Conservation (phyloP, 805 yeast species). For the Teunomyces pallodes region DNA sequence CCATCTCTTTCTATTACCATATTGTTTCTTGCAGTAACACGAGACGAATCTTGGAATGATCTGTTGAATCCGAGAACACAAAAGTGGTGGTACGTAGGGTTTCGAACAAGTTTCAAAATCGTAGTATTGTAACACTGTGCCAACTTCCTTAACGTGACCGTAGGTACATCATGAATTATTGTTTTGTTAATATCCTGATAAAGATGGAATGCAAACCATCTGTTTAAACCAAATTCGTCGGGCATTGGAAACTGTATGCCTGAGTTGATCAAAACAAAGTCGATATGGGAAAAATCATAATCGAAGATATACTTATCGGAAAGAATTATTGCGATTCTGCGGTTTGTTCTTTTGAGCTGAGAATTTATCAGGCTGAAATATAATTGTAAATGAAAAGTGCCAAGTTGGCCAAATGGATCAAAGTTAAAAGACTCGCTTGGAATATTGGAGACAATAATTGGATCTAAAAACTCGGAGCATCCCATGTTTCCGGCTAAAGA, state of each 20-base stretch:
- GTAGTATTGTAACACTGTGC: conserved; percentile 9
- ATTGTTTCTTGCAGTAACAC: background rate
- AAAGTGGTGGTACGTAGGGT: conserved; percentile 5
- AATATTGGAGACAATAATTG: conserved; percentile 16
- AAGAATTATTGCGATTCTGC: conserved; percentile 15
- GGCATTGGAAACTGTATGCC: conserved; percentile 14
- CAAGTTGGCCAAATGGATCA: conserved; percentile 19
- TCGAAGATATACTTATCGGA: conserved; percentile 14
- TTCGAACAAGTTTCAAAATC: conserved; percentile 5
- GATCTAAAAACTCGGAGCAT: conserved; percentile 21
- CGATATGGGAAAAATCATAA: conserved; percentile 11
- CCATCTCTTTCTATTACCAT: background rate
- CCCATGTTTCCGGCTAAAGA: conserved; percentile 20
- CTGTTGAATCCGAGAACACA: background rate
- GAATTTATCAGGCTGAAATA: conserved; percentile 17
- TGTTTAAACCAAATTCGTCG: conserved; percentile 16
- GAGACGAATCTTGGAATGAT: background rate
- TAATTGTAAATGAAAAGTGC: conserved; percentile 14
- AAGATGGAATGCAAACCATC: conserved; percentile 13
- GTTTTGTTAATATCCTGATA: conserved; percentile 1
- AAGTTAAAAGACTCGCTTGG: conserved; percentile 7
- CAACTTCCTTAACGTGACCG: conserved; percentile 8
- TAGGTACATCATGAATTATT: conserved; percentile 5
- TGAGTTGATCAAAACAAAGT: conserved; percentile 12
- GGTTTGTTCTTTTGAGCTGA: conserved; percentile 8